Percentiles rank a stretch among this genome's conserved stretches.
These are phyloP conservation scores for Proliferodiscus dingleyae DNA, from an alignment of 2,329 filamentous ascomycete genomes.

Conservation along the genomic window DNA sequence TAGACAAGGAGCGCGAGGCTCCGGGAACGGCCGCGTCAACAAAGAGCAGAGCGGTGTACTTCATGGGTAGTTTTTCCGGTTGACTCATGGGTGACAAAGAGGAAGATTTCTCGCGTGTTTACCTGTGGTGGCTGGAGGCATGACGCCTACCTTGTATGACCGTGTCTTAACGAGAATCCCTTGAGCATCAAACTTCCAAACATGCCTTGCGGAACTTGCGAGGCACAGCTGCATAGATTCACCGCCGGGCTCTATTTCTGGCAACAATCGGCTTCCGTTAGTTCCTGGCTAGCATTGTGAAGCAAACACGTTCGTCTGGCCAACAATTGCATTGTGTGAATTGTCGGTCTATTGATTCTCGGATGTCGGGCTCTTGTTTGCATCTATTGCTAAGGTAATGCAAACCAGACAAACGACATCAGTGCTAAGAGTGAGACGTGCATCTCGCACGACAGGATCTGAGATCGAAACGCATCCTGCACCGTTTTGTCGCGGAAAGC, in stretches of 20 bases:
- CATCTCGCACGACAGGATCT: slow-evolving; percentile 15
- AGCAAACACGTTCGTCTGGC: slow-evolving; percentile 12
- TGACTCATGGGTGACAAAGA: slow-evolving; percentile 8
- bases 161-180: background rate
- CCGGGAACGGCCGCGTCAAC: slow-evolving; percentile 8
- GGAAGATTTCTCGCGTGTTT: slow-evolving; percentile 14
- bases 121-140: slow-evolving; percentile 19
- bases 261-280: background rate
- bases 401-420: slow-evolving; percentile 8
- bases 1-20: background rate
- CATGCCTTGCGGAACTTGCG: background rate
- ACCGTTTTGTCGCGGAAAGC: slow-evolving; percentile 16
- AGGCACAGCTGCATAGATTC: slow-evolving; percentile 2
- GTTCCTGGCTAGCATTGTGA: slow-evolving; percentile 3
- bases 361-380: too few species aligned
- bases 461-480: slow-evolving; percentile 20
- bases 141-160: slow-evolving; percentile 6
- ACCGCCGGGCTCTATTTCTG: slow-evolving; percentile 15
- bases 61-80: slow-evolving; percentile 11
- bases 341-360: slow-evolving; percentile 12
- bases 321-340: slow-evolving; percentile 12
- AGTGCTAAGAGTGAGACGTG: slow-evolving; percentile 3
- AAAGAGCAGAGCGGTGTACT: slow-evolving; percentile 20
- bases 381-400: too few species aligned
- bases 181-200: background rate